Base-by-base conservation (phyloP, 495 filamentous ascomycete species). In the Xylaria castorea region DNA sequence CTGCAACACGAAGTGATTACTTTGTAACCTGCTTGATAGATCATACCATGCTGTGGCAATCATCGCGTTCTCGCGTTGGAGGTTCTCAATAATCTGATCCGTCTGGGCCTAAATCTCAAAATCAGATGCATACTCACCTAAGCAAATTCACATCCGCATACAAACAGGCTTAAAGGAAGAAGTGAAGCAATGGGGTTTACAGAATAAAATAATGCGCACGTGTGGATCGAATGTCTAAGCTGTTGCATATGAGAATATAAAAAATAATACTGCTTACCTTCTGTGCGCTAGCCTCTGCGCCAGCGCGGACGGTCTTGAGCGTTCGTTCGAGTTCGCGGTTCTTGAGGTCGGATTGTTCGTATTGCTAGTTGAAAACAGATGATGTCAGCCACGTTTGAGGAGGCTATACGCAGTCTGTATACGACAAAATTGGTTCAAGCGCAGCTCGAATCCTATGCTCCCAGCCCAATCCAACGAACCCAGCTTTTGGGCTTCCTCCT, bases 31-130 rank as follows among this genome's bases (percentile, higher is more conserved):
- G 76, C 88, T 90, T 18, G 93, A 88, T 51, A 98, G 87, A 75
- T 97, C 93, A 81, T 97, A 97, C 93, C 93, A 99, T 14, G 96
- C 95, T 4, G 91, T 94, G 40, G 91, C 86, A 71, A 99, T 94
- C 81, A 98, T 89, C 65, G 84, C 85, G 74, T 94, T 93, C 82
- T 99, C 96, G 70, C 92, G 90, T 78, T 93, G 88, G 57, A 94
- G 86, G 70, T 91, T 92, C 75, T 91, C 91, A 72, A 89, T 90
- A 69, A 85, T 82, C 71, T 91, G 83, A 51, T 92, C 89, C 75
- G 87, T 85, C 75, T 87, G 83, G 76, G 89, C 86, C 82, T 88
- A 73, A 72, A 77, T 50, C 25, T 77, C 38, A 34, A 65, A n/a
- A 32, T 75, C 74, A 79, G 73, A 57, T 9, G 55, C 22, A 6